Evolutionary conservation across 73 alveolate genomes (phyloP).

Genomic region (Stentor roeselii): DNA sequence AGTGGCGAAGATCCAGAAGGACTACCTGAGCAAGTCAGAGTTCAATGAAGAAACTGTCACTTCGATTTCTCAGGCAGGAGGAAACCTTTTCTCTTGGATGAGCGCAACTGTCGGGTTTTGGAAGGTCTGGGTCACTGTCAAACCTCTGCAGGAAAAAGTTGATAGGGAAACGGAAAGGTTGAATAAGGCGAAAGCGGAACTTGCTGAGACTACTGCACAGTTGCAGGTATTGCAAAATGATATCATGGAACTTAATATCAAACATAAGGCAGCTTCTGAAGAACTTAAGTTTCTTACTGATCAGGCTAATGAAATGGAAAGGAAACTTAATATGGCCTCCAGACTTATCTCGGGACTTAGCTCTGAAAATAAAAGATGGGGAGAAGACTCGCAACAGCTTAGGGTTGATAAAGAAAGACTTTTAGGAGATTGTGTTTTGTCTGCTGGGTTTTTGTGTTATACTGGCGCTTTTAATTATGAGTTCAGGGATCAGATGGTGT

Average conservation of each 20-base stretch:
- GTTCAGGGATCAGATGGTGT: slow-evolving; percentile 93
- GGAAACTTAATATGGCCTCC: slow-evolving; percentile 93
- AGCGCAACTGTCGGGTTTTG: slow-evolving; percentile 52
- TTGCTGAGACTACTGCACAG: slow-evolving; percentile 58
- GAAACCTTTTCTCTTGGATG: slow-evolving; percentile 75
- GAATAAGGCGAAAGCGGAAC: slow-evolving; percentile 57
- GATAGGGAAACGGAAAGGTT: slow-evolving; percentile 57
- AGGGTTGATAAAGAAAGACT: slow-evolving; percentile 84
- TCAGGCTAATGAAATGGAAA: slow-evolving; percentile 82
- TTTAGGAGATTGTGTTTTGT: slow-evolving; percentile 97
- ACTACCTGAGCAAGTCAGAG: slow-evolving; percentile 20
- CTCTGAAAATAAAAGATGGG: slow-evolving; percentile 91
- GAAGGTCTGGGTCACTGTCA: slow-evolving; percentile 38
- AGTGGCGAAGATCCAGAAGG: slow-evolving; percentile 37
- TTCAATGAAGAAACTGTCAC: slow-evolving; percentile 35
- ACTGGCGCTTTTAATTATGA: slow-evolving; percentile 80
- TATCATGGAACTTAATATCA: slow-evolving; percentile 61
- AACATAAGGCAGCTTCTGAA: slow-evolving; percentile 54
- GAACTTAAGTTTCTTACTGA: slow-evolving; percentile 63
- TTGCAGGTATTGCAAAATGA: slow-evolving; percentile 60
- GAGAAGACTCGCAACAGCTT: slow-evolving; percentile 77
- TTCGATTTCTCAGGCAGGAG: slow-evolving; percentile 71
- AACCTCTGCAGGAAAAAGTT: slow-evolving; percentile 55
- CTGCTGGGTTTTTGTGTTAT: slow-evolving; percentile 91
- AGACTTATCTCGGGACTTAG: slow-evolving; percentile 94